Conservation (phyloP, 345 rosid species). For the Eucalyptus albens region DNA sequence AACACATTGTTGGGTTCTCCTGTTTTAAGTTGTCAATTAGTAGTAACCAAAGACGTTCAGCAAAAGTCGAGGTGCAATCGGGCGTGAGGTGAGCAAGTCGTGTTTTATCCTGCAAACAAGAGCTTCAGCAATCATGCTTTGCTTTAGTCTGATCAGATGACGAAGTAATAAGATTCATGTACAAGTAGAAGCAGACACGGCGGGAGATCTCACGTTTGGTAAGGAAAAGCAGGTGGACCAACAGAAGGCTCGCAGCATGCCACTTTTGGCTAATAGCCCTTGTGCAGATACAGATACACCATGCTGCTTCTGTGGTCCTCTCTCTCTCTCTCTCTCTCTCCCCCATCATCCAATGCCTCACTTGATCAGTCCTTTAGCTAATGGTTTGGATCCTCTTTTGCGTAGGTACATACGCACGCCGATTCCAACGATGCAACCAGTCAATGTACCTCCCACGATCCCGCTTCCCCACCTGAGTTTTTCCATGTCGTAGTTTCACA, state of each 20-base stretch:
- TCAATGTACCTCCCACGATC: neutral
- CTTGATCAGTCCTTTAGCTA: neutral
- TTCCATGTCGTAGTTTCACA: neutral
- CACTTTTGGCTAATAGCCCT: neutral
- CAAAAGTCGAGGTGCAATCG: neutral
- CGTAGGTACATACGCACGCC: neutral
- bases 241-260: neutral
- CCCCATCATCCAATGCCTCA: neutral
- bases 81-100: neutral
- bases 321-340: neutral
- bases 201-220: neutral
- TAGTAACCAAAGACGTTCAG: neutral
- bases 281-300: neutral
- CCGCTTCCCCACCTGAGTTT: neutral
- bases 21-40: neutral
- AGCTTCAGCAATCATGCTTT: neutral
- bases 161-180: neutral
- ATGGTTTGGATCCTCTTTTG: neutral
- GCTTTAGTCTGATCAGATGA: neutral
- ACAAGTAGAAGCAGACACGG: neutral
- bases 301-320: neutral
- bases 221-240: neutral
- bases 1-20: neutral
- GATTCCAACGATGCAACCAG: neutral
- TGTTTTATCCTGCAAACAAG: neutral